Conservation (phyloP, 2,329 filamentous ascomycete species). For the Nigrospora osmanthi region DNA sequence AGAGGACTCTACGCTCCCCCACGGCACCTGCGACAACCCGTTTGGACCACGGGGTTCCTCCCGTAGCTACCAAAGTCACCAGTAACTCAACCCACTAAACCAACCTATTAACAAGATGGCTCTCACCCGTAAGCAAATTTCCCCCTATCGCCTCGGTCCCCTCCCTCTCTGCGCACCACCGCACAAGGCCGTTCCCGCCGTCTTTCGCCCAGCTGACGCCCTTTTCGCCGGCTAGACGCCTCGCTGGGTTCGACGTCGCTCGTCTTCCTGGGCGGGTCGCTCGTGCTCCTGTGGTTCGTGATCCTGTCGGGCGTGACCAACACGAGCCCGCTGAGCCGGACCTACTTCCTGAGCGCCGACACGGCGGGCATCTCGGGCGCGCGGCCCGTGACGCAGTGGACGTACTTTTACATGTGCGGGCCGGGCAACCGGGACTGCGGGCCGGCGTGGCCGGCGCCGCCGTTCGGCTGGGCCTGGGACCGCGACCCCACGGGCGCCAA, state of each 20-base stretch:
- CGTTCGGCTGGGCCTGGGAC: slow-evolving; percentile 66
- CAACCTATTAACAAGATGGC: no score
- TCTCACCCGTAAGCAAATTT: no score
- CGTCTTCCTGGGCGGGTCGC: slow-evolving; percentile 40
- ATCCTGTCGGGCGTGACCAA: slow-evolving; percentile 46
- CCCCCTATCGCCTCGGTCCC: no score
- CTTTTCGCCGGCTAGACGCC: not conserved
- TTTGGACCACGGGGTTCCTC: no score
- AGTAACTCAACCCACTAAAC: no score
- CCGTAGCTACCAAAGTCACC: no score
- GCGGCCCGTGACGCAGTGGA: slow-evolving; percentile 69
- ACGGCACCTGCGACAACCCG: no score
- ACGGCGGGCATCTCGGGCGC: slow-evolving; percentile 67
- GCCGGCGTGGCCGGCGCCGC: slow-evolving; percentile 49
- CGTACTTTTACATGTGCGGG: slow-evolving; percentile 79
- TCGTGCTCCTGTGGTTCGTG: slow-evolving; percentile 50
- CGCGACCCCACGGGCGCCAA: slow-evolving; percentile 28
- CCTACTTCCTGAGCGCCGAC: slow-evolving; percentile 80
- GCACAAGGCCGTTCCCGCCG: no score
- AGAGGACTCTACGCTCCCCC: no score
- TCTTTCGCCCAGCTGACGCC: no score
- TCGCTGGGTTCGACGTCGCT: not conserved
- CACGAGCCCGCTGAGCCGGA: slow-evolving; percentile 55
- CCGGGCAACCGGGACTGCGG: slow-evolving; percentile 58
- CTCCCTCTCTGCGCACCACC: no score